Percentiles rank a stretch among this genome's conserved stretches.
Conservation (phyloP, 306 rosid genomes). For the Rosa multiflora region DNA sequence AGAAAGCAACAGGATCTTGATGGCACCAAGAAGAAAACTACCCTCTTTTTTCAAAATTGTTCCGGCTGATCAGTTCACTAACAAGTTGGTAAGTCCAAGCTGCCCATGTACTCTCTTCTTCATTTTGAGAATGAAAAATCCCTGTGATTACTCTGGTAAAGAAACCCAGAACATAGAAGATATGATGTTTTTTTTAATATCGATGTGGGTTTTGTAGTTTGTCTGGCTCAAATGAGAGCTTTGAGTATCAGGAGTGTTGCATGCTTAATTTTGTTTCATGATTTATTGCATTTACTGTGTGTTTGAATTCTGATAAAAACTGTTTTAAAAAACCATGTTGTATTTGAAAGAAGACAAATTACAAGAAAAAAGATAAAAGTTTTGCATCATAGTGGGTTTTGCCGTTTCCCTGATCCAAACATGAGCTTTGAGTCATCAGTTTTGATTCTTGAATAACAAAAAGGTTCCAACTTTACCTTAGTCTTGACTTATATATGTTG, state of each 20-base stretch:
- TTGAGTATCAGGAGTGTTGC: not conserved
- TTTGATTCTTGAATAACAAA: not conserved
- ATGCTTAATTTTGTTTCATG: not conserved
- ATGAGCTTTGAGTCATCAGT: not conserved
- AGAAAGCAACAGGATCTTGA: not conserved
- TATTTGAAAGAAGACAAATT: not conserved
- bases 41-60: constrained; percentile 8
- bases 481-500: too few species aligned
- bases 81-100: not conserved
- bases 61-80: not conserved
- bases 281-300: not conserved
- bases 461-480: not conserved
- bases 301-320: not conserved
- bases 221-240: not conserved
- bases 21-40: not conserved
- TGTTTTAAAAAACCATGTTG: not conserved
- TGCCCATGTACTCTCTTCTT: not conserved
- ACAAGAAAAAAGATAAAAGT: not conserved
- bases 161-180: not conserved
- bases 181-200: not conserved
- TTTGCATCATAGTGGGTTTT: not conserved
- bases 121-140: not conserved
- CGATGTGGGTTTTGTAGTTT: not conserved
- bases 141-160: not conserved
- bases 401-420: not conserved